A percentile compares a stretch with the other conserved stretches of the same genome.
phyloP scores from a whole-genome alignment of 495 filamentous ascomycete genomes.

The Penicillium samsonianum region DNA sequence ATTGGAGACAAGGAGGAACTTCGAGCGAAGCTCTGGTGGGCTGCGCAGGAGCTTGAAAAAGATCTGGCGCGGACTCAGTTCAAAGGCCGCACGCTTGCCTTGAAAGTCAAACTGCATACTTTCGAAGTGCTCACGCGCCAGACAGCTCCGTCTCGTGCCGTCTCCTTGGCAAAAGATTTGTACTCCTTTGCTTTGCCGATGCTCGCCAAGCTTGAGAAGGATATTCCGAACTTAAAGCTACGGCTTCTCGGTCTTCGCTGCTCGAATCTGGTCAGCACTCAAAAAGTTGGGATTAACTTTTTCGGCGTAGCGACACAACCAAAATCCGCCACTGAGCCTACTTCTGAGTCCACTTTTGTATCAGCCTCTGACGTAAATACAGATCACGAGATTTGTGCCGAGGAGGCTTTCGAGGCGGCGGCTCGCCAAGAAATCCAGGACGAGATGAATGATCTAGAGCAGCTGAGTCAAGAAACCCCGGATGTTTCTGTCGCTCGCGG shows the following conservation, averaged over 20 bases:
- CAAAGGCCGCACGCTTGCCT: constrained; percentile 83
- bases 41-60: constrained; percentile 84
- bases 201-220: constrained; percentile 80
- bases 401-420: constrained; percentile 67
- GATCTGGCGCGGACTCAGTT: constrained; percentile 78
- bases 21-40: constrained; percentile 72
- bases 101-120: constrained; percentile 94
- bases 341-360: constrained; percentile 7
- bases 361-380: constrained; percentile 9
- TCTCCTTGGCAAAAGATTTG: constrained; percentile 74
- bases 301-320: constrained; percentile 59
- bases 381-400: constrained; percentile 69
- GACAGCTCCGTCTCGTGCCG: constrained; percentile 67
- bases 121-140: constrained; percentile 91
- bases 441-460: constrained; percentile 64
- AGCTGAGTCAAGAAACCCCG: constrained; percentile 59
- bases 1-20: constrained; percentile 68
- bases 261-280: constrained; percentile 82
- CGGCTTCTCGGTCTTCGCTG: constrained; percentile 87
- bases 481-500: constrained; percentile 9
- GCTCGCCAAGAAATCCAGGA: constrained; percentile 64
- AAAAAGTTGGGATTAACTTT: constrained; percentile 75
- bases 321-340: constrained; percentile 16
- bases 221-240: constrained; percentile 77
- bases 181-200: constrained; percentile 83